phyloP scores from a whole-genome alignment of 257 asterid genomes.

The Eustoma russellianum region DNA sequence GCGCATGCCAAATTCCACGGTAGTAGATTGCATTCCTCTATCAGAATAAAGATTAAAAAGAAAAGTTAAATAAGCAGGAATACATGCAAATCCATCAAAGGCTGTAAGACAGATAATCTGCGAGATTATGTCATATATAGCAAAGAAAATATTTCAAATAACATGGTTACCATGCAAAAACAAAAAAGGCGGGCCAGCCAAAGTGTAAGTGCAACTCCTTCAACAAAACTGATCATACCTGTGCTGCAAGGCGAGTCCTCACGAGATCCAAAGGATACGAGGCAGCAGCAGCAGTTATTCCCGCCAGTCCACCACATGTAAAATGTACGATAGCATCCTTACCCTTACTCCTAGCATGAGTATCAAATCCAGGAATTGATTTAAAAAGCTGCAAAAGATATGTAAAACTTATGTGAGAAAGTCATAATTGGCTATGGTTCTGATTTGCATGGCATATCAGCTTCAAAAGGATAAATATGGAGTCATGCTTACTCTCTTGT shows the following conservation, averaged over 20 bases:
- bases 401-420: background rate
- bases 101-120: too few relatives aligned
- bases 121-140: background rate
- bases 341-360: constrained; percentile 25
- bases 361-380: constrained; percentile 54
- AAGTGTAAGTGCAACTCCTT: background rate
- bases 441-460: background rate
- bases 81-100: background rate
- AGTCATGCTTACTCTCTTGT: constrained; percentile 52
- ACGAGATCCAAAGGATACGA: constrained; percentile 92
- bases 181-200: background rate
- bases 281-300: constrained; percentile 82
- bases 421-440: background rate
- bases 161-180: background rate
- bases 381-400: constrained; percentile 43
- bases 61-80: background rate
- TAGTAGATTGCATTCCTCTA: constrained; percentile 76
- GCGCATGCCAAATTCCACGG: constrained; percentile 72
- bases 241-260: constrained; percentile 88
- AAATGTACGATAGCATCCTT: constrained; percentile 60
- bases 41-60: constrained; percentile 13
- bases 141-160: background rate
- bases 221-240: constrained; percentile 31
- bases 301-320: constrained; percentile 87
- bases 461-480: background rate